Base-by-base conservation (phyloP, 1,284 basidiomycete species). In the Ganoderma resinaceum region DNA sequence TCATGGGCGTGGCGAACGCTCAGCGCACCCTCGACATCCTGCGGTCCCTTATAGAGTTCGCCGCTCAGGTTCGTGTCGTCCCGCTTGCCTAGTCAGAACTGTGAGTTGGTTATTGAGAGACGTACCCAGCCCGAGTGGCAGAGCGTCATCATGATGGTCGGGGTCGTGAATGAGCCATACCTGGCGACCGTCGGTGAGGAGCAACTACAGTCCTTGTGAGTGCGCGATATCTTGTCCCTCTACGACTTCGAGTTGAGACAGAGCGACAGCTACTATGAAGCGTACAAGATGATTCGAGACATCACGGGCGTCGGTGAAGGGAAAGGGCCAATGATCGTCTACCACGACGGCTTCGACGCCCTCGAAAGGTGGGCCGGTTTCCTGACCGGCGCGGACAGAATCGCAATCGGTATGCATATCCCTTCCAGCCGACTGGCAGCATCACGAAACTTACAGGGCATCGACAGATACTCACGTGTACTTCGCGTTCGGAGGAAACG, bases 1-100 rank as follows among this genome's bases (percentile, higher is more conserved):
- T 82, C 60, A 90, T 89, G 87, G 90, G 89, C 40, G 77, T 88
- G 63, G 87, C 86, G 60, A 90, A 91, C 76, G 88, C 87, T 12
- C 84, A 90, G 73, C 82, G 89, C 11, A 81, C 84, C 38, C 80
- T 90, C 60, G 85, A 88, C 71, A 84, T 87, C 78, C 84, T 90
- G 64, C 82, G 88, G n/a, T 82, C 82, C 33, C 73, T 91, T 60
- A 81, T 85, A 63, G 83, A 91, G 79, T 90, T 89, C 78, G 84
- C 89, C 75, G 79, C 82, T 16, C 87, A 92, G 77, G 83, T 85
- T 11, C 40, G 68, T 29, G 9, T n/a, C 16, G 9, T 20, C 33
- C 23, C 6, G 6, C 16, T 14, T 35, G 16, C 12, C n/a, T 42
- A 2, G 18, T 20, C 8, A 14, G n/a, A 20, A 23, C 7, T 0